Evolutionary conservation across 1,284 basidiomycete genomes (phyloP).

Genomic region (Rugosomyces carneus): DNA sequence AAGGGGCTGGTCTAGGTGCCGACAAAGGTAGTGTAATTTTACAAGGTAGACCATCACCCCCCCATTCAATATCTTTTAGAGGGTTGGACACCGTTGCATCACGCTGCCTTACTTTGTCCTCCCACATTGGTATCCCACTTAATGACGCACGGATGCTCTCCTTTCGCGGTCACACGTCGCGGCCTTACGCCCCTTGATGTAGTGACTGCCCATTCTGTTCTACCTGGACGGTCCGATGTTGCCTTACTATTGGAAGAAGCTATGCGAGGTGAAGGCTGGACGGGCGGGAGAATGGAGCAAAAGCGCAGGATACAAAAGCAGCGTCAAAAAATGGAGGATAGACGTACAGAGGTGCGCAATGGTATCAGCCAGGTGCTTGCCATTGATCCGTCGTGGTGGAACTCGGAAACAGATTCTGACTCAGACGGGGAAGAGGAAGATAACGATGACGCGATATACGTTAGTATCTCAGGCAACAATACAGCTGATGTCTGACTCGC

Average conservation of each 20-base stretch:
- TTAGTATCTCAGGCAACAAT: slow-evolving; percentile 28
- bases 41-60: slow-evolving; percentile 1
- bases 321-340: slow-evolving; percentile 49
- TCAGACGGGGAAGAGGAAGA: slow-evolving; percentile 45
- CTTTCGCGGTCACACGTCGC: slow-evolving; percentile 66
- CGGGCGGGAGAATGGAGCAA: slow-evolving; percentile 60
- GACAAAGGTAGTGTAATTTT: slow-evolving; percentile 55
- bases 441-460: slow-evolving; percentile 49
- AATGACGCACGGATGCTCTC: slow-evolving; percentile 86
- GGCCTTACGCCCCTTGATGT: slow-evolving; percentile 83
- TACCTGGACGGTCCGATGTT: slow-evolving; percentile 77
- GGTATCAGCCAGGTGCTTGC: slow-evolving; percentile 51
- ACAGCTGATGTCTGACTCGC: slow-evolving; percentile 12
- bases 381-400: slow-evolving; percentile 63
- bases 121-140: slow-evolving; percentile 89
- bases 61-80: slow-evolving; percentile 35
- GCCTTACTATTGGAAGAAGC: slow-evolving; percentile 75
- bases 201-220: slow-evolving; percentile 69
- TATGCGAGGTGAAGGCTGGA: slow-evolving; percentile 75
- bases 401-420: slow-evolving; percentile 32
- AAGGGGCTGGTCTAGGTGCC: slow-evolving; percentile 66
- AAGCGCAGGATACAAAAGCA: slow-evolving; percentile 52
- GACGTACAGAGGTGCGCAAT: slow-evolving; percentile 45
- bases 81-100: slow-evolving; percentile 95
- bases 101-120: slow-evolving; percentile 84